These are phyloP conservation scores for Aspergillus sergii DNA, from an alignment of 2,329 filamentous ascomycete genomes.

Conservation along the genomic window DNA sequence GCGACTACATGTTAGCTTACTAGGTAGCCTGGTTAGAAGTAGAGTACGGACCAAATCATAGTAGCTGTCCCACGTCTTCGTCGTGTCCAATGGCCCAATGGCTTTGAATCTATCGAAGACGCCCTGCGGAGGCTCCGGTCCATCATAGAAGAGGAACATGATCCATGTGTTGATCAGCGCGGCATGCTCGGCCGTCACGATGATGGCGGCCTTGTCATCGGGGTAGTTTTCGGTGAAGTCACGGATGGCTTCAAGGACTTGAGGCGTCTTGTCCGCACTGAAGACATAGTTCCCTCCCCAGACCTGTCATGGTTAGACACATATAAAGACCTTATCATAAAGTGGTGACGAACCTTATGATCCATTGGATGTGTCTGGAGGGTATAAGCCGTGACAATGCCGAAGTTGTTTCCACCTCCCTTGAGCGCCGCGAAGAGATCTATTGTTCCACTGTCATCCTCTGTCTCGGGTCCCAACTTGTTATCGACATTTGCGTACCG, in stretches of 20 bases:
- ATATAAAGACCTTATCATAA: background rate
- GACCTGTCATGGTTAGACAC: constrained; percentile 27
- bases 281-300: constrained; percentile 54
- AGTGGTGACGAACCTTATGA: constrained; percentile 23
- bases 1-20: background rate
- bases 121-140: constrained; percentile 52
- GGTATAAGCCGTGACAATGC: constrained; percentile 46
- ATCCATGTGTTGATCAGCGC: constrained; percentile 58
- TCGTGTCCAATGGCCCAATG: constrained; percentile 49
- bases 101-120: constrained; percentile 61
- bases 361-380: constrained; percentile 35
- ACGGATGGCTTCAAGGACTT: constrained; percentile 35
- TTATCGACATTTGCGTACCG: constrained; percentile 18
- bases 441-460: constrained; percentile 6
- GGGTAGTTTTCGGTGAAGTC: constrained; percentile 51
- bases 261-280: constrained; percentile 37
- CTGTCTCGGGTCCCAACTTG: background rate
- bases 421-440: constrained; percentile 48
- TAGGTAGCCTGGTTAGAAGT: background rate
- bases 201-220: constrained; percentile 63
- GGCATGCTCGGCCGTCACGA: constrained; percentile 56
- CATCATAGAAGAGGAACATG: constrained; percentile 67
- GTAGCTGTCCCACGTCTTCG: constrained; percentile 51
- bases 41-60: constrained; percentile 46
- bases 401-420: constrained; percentile 49